A percentile compares a stretch with the other conserved stretches of the same genome.
phyloP scores from a whole-genome alignment of 2,329 filamentous ascomycete genomes.

The Stagonosporopsis vannaccii region DNA sequence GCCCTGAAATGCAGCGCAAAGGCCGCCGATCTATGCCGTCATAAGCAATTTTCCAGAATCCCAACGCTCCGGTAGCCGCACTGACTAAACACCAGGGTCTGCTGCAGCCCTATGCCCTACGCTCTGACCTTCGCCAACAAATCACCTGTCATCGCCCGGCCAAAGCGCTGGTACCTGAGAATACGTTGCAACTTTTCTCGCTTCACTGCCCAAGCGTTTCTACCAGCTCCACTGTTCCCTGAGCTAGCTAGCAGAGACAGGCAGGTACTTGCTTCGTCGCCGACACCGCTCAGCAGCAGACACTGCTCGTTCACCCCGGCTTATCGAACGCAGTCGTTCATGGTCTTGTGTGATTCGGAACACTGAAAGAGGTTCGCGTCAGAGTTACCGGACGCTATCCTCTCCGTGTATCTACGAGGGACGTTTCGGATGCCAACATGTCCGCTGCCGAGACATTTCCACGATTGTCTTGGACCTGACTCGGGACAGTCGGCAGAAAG shows the following conservation, averaged over 20 bases:
- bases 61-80: conserved; percentile 13
- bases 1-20: conserved; percentile 1
- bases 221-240: conserved; percentile 1
- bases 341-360: not conserved
- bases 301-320: not conserved
- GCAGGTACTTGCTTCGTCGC: conserved; percentile 4
- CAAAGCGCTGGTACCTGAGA: conserved; percentile 13
- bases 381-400: not conserved
- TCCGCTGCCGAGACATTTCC: conserved; percentile 1
- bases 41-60: conserved; percentile 26
- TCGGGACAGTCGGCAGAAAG: not conserved
- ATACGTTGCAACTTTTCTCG: conserved; percentile 1
- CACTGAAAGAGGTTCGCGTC: no score
- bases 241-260: not conserved
- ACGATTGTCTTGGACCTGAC: not conserved
- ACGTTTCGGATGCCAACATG: not conserved
- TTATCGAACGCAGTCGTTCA: not conserved
- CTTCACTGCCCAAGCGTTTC: not conserved
- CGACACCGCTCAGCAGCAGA: conserved; percentile 1
- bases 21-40: conserved; percentile 11
- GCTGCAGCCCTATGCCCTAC: conserved; percentile 22
- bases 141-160: not conserved
- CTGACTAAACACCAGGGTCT: conserved; percentile 17
- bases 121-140: not conserved
- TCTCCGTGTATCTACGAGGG: not conserved